Base-by-base conservation (phyloP, 495 filamentous ascomycete species). In the Tuber borchii region DNA sequence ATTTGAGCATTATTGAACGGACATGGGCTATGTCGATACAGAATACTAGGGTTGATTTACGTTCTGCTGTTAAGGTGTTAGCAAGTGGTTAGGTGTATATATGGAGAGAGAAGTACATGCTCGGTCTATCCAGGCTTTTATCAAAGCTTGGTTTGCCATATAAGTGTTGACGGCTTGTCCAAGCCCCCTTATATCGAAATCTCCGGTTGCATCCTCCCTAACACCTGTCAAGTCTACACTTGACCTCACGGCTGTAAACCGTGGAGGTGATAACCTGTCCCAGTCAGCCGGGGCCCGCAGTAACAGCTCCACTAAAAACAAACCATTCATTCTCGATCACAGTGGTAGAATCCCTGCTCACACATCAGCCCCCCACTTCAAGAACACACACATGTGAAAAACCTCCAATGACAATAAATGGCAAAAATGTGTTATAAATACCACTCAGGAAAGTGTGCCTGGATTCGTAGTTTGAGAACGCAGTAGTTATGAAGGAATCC, bases 221-320 rank as follows among this genome's bases (percentile, higher is more conserved):
- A 97, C 92, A 14, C 84, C 83, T 0, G 90, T 90, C 43, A 98
- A 83, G 84, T 98, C 91, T 9, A 89, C 93, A 26, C 89, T 90
- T 0, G 93, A 91, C 79, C 91, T 87, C 46, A 98, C 94, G 0
- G 95, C 98, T 0, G 95, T 98, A 84, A 99, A 99, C 20, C 94
- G 85, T 6, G 95, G 93, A 80, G 95, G 87, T 0, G 93, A 89
- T 42, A 99, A 87, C 78, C 78, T 79, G 73, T 22, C 34, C 56
- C 56, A 65, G 17, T 65, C 19, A 65, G 56, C 56, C 56, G 26
- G 26, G 26, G 3, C 26, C 56, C 26, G 34, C 14, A 65, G 56
- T 65, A 16, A 65, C 26, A 65, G 17, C 26, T 88, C 89, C 91
- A 22, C 12, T 8, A 14, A 61, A 31, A 40, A 51, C 77, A 69